Conservation (phyloP, 495 filamentous ascomycete genomes). For the Penicillium dipodomyicola region DNA sequence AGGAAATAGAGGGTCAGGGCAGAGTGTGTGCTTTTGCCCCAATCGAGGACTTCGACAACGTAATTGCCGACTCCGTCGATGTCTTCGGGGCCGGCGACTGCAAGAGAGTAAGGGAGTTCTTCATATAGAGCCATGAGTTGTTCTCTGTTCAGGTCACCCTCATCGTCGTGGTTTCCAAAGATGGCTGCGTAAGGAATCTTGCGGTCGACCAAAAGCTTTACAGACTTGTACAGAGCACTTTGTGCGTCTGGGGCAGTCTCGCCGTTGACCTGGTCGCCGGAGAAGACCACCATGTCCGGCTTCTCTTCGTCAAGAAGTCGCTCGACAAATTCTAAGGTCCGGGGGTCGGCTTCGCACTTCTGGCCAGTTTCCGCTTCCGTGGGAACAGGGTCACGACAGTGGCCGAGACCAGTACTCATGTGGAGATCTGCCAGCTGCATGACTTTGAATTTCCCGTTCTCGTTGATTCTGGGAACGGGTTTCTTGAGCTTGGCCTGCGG, state of each 20-base stretch:
- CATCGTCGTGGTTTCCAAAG: slow-evolving; percentile 97
- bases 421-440: slow-evolving; percentile 92
- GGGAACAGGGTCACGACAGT: slow-evolving; percentile 80
- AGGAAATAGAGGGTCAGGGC: slow-evolving; percentile 91
- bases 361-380: slow-evolving; percentile 61
- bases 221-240: slow-evolving; percentile 90
- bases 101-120: slow-evolving; percentile 84
- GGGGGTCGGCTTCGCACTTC: slow-evolving; percentile 84
- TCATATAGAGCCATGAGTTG: slow-evolving; percentile 82
- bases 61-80: slow-evolving; percentile 95
- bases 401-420: slow-evolving; percentile 81
- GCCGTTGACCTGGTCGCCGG: slow-evolving; percentile 93
- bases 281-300: slow-evolving; percentile 86
- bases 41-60: slow-evolving; percentile 83
- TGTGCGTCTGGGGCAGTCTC: slow-evolving; percentile 91
- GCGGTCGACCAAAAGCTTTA: slow-evolving; percentile 77
- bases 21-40: slow-evolving; percentile 73
- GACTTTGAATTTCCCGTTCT: slow-evolving; percentile 95
- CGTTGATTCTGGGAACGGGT: slow-evolving; percentile 70
- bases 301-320: slow-evolving; percentile 83
- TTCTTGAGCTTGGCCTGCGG: slow-evolving; percentile 52
- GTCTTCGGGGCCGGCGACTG: slow-evolving; percentile 72
- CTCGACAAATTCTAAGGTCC: slow-evolving; percentile 86
- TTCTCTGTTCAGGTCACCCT: slow-evolving; percentile 72
- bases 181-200: slow-evolving; percentile 91